These are phyloP conservation scores for Rhodamnia argentea DNA, from an alignment of 345 rosid species.

Conservation along the genomic window DNA sequence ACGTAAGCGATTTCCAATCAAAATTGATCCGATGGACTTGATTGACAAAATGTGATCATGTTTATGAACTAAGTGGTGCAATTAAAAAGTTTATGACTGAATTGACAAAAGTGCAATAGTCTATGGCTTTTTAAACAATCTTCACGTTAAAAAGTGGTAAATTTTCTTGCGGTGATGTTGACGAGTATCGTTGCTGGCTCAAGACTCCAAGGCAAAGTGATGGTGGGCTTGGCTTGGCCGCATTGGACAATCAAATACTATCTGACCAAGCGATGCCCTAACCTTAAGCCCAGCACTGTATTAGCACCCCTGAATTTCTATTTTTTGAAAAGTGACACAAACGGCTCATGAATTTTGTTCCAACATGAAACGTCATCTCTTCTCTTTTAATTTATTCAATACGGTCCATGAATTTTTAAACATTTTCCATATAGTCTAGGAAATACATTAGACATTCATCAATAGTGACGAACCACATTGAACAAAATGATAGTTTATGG, in stretches of 20 bases:
- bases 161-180: background rate
- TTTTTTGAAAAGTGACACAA: background rate
- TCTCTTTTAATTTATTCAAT: no score
- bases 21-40: no score
- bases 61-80: no score
- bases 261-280: background rate
- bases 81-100: background rate
- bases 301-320: background rate
- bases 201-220: background rate
- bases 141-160: background rate
- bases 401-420: rapidly evolving
- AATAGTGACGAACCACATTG: rapidly evolving
- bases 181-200: background rate
- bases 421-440: background rate
- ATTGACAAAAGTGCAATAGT: background rate
- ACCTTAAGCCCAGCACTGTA: background rate
- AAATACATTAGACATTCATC: background rate
- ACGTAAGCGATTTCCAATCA: no score
- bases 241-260: background rate
- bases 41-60: no score
- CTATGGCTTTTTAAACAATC: background rate
- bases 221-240: background rate
- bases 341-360: background rate
- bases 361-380: background rate
- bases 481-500: background rate